A percentile compares a stretch with the other conserved stretches of the same genome.
Evolutionary conservation across 106 monocot genomes (phyloP).

Genomic region (Dioscorea zingiberensis): DNA sequence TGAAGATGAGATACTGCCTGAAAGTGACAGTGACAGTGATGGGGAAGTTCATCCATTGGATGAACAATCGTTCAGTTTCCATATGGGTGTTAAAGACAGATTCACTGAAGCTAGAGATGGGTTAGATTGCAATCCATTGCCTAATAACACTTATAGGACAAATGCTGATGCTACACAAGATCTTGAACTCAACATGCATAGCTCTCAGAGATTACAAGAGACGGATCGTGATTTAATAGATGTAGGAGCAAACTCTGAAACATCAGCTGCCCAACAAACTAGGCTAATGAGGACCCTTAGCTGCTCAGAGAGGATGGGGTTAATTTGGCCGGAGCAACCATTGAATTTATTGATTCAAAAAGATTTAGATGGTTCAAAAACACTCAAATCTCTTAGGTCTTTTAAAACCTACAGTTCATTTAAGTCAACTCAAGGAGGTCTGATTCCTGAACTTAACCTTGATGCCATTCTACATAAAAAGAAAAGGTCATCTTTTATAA

Average conservation of each 20-base stretch:
- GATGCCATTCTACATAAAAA: conserved; percentile 25
- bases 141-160: background rate
- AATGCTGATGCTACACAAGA: background rate
- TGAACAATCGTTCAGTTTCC: conserved; percentile 14
- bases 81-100: background rate
- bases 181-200: too few relatives aligned
- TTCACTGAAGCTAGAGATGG: conserved; percentile 11
- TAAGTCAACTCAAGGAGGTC: conserved; percentile 31
- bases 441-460: conserved; percentile 19
- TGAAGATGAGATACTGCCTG: conserved; percentile 41
- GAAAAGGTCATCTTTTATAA: conserved; percentile 47
- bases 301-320: conserved; percentile 47
- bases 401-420: conserved; percentile 35
- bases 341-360: conserved; percentile 24
- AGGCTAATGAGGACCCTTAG: conserved; percentile 41
- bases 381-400: conserved; percentile 21
- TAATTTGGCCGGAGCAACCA: conserved; percentile 60
- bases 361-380: conserved; percentile 18
- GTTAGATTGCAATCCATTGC: conserved; percentile 4
- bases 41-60: conserved; percentile 19
- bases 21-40: conserved; percentile 35
- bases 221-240: too few relatives aligned
- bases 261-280: conserved; percentile 20
- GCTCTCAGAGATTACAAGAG: too few relatives aligned
- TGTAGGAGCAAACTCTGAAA: conserved; percentile 1